phyloP scores from a whole-genome alignment of 1,284 basidiomycete species.

The Takashimella koratensis region DNA sequence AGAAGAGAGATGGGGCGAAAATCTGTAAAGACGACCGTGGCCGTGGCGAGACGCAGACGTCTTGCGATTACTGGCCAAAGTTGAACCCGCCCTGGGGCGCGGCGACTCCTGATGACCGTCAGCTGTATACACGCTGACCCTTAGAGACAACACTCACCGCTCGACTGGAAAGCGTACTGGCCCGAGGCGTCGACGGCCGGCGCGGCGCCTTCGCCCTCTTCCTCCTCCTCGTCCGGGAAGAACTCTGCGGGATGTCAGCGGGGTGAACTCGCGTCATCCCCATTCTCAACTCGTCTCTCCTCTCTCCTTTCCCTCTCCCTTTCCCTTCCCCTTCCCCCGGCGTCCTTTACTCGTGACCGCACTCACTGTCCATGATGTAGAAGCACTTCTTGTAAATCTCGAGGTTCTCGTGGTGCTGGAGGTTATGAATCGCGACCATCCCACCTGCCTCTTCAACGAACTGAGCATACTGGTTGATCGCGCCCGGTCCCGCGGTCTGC shows the following conservation, averaged over 20 bases:
- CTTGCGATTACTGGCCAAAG: constrained; percentile 58
- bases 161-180: constrained; percentile 70
- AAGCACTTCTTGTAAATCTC: constrained; percentile 99
- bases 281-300: no score
- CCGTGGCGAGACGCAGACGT: background rate
- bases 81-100: constrained; percentile 93
- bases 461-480: constrained; percentile 86
- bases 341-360: no score
- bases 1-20: no score
- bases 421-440: constrained; percentile 97
- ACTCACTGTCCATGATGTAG: constrained; percentile 89
- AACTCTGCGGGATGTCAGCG: constrained; percentile 29
- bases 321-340: no score
- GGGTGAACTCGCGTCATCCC: no score
- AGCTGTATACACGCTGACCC: background rate
- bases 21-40: constrained; percentile 2
- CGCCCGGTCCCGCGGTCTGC: constrained; percentile 74
- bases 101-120: constrained; percentile 55
- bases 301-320: background rate
- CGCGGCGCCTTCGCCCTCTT: constrained; percentile 63
- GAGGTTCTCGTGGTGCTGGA: constrained; percentile 98
- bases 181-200: constrained; percentile 83
- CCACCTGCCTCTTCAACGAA: constrained; percentile 98
- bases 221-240: constrained; percentile 53
- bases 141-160: constrained; percentile 62